phyloP scores from a whole-genome alignment of 2,329 filamentous ascomycete species.

The Aspergillus sp. region DNA sequence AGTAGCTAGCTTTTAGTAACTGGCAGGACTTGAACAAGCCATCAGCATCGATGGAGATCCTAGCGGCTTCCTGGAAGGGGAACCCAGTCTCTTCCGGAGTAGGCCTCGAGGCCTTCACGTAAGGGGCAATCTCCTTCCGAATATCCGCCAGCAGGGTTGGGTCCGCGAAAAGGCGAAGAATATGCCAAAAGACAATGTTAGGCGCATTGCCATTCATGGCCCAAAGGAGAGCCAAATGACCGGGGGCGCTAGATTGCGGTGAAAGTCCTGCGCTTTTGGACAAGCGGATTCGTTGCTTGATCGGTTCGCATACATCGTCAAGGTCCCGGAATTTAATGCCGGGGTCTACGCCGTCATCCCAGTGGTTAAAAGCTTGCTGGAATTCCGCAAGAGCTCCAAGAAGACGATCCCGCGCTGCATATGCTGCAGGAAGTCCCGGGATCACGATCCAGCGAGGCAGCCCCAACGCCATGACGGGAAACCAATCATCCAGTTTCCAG shows the following conservation, averaged over 20 bases:
- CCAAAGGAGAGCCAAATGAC: constrained; percentile 55
- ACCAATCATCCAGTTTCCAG: constrained; percentile 55
- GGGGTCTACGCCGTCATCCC: constrained; percentile 43
- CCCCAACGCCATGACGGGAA: constrained; percentile 55
- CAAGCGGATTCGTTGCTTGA: constrained; percentile 42
- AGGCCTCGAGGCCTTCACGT: constrained; percentile 39
- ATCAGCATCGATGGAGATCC: constrained; percentile 42
- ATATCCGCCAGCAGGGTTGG: constrained; percentile 43
- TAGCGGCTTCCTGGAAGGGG: constrained; percentile 44
- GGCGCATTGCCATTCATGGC: constrained; percentile 55
- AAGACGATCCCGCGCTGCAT: constrained; percentile 47
- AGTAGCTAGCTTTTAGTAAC: constrained; percentile 47
- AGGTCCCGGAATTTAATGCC: constrained; percentile 48
- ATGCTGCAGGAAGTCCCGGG: constrained; percentile 50
- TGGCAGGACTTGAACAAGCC: constrained; percentile 46
- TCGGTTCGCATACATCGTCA: constrained; percentile 48
- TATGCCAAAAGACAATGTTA: constrained; percentile 53
- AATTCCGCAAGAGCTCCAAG: constrained; percentile 42
- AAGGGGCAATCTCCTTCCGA: constrained; percentile 47
- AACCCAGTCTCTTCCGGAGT: constrained; percentile 39
- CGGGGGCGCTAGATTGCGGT: constrained; percentile 36
- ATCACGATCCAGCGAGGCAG: constrained; percentile 57
- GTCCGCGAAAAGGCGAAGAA: constrained; percentile 47
- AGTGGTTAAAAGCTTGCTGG: constrained; percentile 44
- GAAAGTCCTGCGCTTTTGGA: constrained; percentile 41